Base-by-base conservation (phyloP, 1,139 yeast genomes). In the Blastobotrys raffinosifermentans region DNA sequence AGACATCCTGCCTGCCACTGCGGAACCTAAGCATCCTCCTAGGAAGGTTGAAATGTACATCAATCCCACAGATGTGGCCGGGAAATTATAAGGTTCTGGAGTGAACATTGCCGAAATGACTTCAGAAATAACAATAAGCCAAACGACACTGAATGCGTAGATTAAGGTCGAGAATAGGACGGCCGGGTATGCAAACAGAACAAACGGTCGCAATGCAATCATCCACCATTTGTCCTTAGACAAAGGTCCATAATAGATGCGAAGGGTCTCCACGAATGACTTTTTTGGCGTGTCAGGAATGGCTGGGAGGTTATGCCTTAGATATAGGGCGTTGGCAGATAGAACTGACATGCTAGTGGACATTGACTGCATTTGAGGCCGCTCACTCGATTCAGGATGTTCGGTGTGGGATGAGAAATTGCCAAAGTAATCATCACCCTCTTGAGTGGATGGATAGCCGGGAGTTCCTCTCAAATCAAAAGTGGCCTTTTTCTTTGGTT, bases 111-210 rank as follows among this genome's bases (percentile, higher is more conserved):
- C 66, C 3, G 77, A 64, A 23, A 77, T 68, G 1, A 76, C 68
- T 52, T 77, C 81, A 1, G 80, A 72, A 33, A 77, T 70, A 34
- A 75, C 73, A 54, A 77, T 76, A 37, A 77, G 66, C 80, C 80
- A 77, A 15, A 77, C 78, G 18, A 77, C 79, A 8, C 80, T 75
- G 41, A 76, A 64, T 1, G 78, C 63, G 48, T 77, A 77, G 2
- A 73, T 57, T 7, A 76, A 50, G 1, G 80, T 64, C 0, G 78
- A 73, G 50, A 68, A 76, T n/a, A 73, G 53, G 13, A 77, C 63
- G 3, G 73, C 61, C 0, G 82, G 80, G 52, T 75, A 77, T 2
- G 61, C 45, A 42, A 65, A 70, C 9, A 77, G 62, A 18, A 69
- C 65, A 46, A 77, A 70, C 2, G 83, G 83, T 29, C 83, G 61